Percentiles rank a stretch among this genome's conserved stretches.
Evolutionary conservation across 345 rosid genomes (phyloP).

Genomic region (Carallia brachiata): DNA sequence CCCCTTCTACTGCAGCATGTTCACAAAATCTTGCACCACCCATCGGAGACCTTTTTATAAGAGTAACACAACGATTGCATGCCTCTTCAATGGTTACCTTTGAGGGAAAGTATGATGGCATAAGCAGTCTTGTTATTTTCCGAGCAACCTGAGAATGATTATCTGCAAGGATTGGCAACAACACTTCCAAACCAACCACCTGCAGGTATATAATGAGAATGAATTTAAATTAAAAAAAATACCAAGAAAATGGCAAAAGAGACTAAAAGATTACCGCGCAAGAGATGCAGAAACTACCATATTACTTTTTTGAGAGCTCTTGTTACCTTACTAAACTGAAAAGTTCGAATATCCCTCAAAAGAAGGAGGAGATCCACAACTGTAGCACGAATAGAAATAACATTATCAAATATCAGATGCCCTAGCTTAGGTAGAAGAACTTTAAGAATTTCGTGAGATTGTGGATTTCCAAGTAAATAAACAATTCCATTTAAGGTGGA

Average conservation of each 20-base stretch:
- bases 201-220: conserved; percentile 21
- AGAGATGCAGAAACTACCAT: too few relatives aligned
- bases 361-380: conserved; percentile 75
- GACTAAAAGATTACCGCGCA: not conserved
- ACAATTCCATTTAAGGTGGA: conserved; percentile 73
- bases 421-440: conserved; percentile 79
- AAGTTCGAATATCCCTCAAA: conserved; percentile 56
- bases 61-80: conserved; percentile 71
- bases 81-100: conserved; percentile 68
- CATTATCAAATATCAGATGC: conserved; percentile 63
- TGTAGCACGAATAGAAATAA: conserved; percentile 59
- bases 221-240: conserved; percentile 13
- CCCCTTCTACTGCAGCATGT: conserved; percentile 61
- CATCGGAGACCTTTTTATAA: conserved; percentile 69
- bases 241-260: not conserved
- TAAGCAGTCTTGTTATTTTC: conserved; percentile 65
- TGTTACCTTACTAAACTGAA: conserved; percentile 86
- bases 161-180: conserved; percentile 58
- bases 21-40: conserved; percentile 97
- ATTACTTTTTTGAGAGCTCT: conserved; percentile 5
- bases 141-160: conserved; percentile 77
- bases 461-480: conserved; percentile 89
- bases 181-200: conserved; percentile 70
- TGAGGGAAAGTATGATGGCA: conserved; percentile 88
- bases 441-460: conserved; percentile 84